A percentile compares a stretch with the other conserved stretches of the same genome.
These are phyloP conservation scores for Sarocladium strictum DNA, from an alignment of 2,329 filamentous ascomycete genomes.

Conservation along the genomic window DNA sequence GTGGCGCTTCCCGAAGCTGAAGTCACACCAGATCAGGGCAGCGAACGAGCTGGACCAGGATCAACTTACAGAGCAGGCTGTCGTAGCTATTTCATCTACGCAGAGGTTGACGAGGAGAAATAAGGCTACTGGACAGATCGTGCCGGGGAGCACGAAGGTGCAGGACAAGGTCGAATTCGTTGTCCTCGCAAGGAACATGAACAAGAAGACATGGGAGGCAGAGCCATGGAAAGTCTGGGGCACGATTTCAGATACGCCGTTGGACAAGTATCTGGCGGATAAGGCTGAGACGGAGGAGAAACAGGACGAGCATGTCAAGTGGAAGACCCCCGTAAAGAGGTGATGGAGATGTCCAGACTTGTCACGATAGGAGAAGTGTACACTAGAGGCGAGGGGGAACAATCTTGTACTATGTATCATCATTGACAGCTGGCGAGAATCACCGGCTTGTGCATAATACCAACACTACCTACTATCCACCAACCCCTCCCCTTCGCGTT, in stretches of 20 bases:
- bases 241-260: slow-evolving; percentile 48
- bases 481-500: not conserved
- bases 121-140: slow-evolving; percentile 26
- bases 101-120: slow-evolving; percentile 46
- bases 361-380: not conserved
- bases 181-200: slow-evolving; percentile 47
- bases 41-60: slow-evolving; percentile 37
- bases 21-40: slow-evolving; percentile 47
- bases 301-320: slow-evolving; percentile 27
- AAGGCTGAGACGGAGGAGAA: slow-evolving; percentile 27
- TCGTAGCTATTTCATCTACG: slow-evolving; percentile 53
- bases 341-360: not conserved
- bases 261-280: slow-evolving; percentile 33
- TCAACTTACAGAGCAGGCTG: slow-evolving; percentile 40
- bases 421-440: slow-evolving; percentile 3
- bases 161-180: slow-evolving; percentile 58
- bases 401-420: slow-evolving; percentile 6
- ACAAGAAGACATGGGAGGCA: slow-evolving; percentile 39
- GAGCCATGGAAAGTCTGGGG: slow-evolving; percentile 61
- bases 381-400: not conserved
- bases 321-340: slow-evolving; percentile 15
- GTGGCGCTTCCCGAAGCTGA: slow-evolving; percentile 40
- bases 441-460: slow-evolving; percentile 6
- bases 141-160: slow-evolving; percentile 42
- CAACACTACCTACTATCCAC: not conserved